Evolutionary conservation across 768 basidiomycete species (phyloP), one percentile per base, ranked within the genome.

Genomic region (Filobasidium floriforme): DNA sequence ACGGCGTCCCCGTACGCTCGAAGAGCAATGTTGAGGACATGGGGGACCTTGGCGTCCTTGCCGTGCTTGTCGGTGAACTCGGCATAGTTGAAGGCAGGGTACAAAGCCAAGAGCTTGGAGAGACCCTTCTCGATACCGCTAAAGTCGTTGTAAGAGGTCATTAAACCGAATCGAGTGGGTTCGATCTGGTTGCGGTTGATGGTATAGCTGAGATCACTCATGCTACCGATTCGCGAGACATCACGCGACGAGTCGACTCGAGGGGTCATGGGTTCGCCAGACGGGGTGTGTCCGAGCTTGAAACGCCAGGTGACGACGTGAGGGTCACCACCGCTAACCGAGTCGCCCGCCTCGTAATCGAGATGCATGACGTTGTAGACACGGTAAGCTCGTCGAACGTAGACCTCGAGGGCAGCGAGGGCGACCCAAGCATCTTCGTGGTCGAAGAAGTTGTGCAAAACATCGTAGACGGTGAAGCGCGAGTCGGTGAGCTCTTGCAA

Each of bases 401-500:
- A 99, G 28, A 94, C 92, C 79, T 98, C 94, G 59, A 96, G 86
- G 11, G 94, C 88, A 79, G 94, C 93, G 49, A 97, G 84, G 12
- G 86, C 84, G 69, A 98, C 86, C 83, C 88, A 87, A 43, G 87
- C 83, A 71, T 98, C 92, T 19, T 82, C 76, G 75, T 93, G 89
- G 67, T 84, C 86, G 85, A 98, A 98, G 83, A 99, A 99, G 7
- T 90, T 84, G 3, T 93, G 92, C 57, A 99, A 85, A 7, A 99
- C 96, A 75, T 99, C 96, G 79, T 88, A 99, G 18, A 98, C 93
- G 15, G 91, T 92, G 80, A 93, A 98, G 51, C 90, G 85, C 7
- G 94, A 97, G 80, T 99, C 96, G 68, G 89, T 90, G 29, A 99
- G 84, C 80, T 99, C 96, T 75, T 86, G 86, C 72, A 99, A 82